phyloP scores from a whole-genome alignment of 2,329 filamentous ascomycete genomes.

The Aspergillus latus region DNA sequence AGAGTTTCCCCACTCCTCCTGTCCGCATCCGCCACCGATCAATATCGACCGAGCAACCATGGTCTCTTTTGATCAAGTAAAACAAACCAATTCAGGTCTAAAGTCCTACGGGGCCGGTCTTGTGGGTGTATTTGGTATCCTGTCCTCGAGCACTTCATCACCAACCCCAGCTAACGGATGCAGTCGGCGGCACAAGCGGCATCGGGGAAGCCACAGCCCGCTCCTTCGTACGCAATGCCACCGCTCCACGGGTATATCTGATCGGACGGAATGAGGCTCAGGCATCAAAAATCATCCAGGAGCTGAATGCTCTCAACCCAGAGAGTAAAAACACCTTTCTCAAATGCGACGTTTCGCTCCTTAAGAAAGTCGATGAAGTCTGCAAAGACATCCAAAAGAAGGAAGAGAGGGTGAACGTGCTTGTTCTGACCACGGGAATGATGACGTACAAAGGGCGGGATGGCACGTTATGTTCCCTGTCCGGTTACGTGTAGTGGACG shows the following conservation, averaged over 20 bases:
- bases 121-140: too few species aligned
- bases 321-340: conserved; percentile 50
- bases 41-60: too few species aligned
- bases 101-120: too few species aligned
- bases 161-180: too few species aligned
- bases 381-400: conserved; percentile 47
- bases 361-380: conserved; percentile 53
- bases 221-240: conserved; percentile 33
- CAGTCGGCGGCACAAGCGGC: conserved; percentile 22
- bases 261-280: conserved; percentile 46
- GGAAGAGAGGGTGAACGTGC: conserved; percentile 32
- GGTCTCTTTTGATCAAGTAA: too few species aligned
- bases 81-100: too few species aligned
- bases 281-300: conserved; percentile 42
- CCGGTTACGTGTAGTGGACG: not conserved
- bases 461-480: conserved; percentile 10
- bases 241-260: conserved; percentile 52
- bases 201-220: conserved; percentile 12
- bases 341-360: conserved; percentile 50
- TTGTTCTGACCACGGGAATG: conserved; percentile 31
- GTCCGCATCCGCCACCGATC: too few species aligned
- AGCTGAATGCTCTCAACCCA: conserved; percentile 47
- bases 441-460: conserved; percentile 2
- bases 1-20: too few species aligned
- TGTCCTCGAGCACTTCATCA: too few species aligned